Conservation (phyloP, 495 filamentous ascomycete genomes). For the Articulospora tetracladia region DNA sequence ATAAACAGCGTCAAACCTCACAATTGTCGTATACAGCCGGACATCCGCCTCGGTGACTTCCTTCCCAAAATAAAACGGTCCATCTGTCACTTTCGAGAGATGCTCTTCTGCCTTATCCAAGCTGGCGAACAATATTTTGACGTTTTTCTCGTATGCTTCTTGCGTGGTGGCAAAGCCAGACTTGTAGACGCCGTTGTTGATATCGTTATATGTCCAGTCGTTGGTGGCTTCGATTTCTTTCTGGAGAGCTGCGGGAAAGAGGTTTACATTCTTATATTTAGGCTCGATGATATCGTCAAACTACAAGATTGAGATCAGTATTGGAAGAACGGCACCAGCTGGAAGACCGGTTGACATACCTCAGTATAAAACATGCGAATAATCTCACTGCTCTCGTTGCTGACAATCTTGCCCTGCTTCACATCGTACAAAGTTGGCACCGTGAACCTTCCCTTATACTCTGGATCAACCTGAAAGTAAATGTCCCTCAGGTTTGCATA, state of each 20-base stretch:
- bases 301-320: constrained; percentile 19
- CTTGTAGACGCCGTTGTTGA: constrained; percentile 47
- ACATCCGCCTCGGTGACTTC: constrained; percentile 78
- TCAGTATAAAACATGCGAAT: constrained; percentile 62
- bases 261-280: constrained; percentile 54
- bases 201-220: constrained; percentile 68
- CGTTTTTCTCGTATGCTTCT: constrained; percentile 70
- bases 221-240: constrained; percentile 69
- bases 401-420: constrained; percentile 68
- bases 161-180: constrained; percentile 55
- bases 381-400: constrained; percentile 83
- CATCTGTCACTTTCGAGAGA: constrained; percentile 36
- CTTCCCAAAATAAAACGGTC: constrained; percentile 66
- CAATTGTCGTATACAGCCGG: constrained; percentile 70
- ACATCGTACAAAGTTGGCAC: constrained; percentile 80
- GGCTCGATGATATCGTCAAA: constrained; percentile 70
- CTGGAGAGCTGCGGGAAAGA: constrained; percentile 58
- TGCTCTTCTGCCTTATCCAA: constrained; percentile 70
- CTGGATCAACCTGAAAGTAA: constrained; percentile 64
- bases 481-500: constrained; percentile 59
- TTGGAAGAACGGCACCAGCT: not conserved
- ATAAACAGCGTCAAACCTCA: constrained; percentile 85
- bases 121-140: constrained; percentile 63
- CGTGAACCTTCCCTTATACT: constrained; percentile 72
- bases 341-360: constrained; percentile 8